A percentile compares a stretch with the other conserved stretches of the same genome.
These are phyloP conservation scores for Liriodendron chinense DNA, from an alignment of 164 flowering plant genomes.

Conservation along the genomic window DNA sequence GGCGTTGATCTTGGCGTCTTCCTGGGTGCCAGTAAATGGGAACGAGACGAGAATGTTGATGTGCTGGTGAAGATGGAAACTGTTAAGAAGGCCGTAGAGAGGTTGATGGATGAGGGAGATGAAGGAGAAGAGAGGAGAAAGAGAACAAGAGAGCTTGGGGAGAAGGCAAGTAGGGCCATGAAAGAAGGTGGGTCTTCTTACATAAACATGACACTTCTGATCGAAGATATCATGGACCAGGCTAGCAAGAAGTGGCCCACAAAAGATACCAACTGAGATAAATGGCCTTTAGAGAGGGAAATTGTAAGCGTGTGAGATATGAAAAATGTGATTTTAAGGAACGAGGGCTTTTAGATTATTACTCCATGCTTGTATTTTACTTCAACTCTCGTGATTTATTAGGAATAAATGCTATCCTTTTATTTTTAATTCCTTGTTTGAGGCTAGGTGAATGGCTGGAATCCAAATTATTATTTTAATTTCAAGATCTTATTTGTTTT, in stretches of 20 bases:
- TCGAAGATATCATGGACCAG: conserved; percentile 22
- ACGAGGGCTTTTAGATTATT: no score
- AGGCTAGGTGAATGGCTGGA: no score
- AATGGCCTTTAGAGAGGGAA: conserved; percentile 36
- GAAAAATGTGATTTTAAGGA: background rate
- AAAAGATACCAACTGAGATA: background rate
- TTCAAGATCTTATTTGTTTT: no score
- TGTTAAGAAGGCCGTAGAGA: conserved; percentile 28
- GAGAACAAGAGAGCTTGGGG: conserved; percentile 31
- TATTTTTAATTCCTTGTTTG: no score
- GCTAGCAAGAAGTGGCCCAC: background rate
- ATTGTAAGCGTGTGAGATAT: conserved; percentile 27
- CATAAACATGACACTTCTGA: conserved; percentile 23
- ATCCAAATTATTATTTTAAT: no score
- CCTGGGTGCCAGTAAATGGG: background rate
- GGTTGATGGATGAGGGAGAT: conserved; percentile 31
- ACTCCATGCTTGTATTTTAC: no score
- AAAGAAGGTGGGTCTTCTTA: conserved; percentile 48
- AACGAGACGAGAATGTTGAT: conserved; percentile 18
- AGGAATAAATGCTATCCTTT: no score
- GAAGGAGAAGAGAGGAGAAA: conserved; percentile 40
- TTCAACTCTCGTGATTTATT: no score
- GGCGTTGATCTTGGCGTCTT: conserved; percentile 14
- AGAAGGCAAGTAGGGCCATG: conserved; percentile 28
- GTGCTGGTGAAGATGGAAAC: conserved; percentile 30